Percentiles rank a stretch among this genome's conserved stretches.
Conservation (phyloP, 331 rosid species). For the Dryas integrifolia region DNA sequence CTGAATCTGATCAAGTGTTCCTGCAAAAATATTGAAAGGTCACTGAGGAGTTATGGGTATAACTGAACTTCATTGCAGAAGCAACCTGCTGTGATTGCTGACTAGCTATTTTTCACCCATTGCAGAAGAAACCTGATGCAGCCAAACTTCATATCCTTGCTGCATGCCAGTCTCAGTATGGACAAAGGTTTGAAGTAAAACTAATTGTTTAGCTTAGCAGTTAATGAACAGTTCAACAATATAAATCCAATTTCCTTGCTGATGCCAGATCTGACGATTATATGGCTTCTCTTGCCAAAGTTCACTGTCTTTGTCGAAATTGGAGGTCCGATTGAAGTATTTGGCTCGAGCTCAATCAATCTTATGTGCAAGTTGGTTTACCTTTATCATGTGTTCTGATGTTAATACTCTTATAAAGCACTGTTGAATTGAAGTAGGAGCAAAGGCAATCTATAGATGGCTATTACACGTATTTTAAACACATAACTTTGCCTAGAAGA, state of each 20-base stretch:
- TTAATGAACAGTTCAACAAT: not conserved
- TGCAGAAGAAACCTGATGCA: slow-evolving; percentile 55
- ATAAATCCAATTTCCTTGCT: slow-evolving; percentile 19
- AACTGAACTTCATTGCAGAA: not conserved
- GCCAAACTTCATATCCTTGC: slow-evolving; percentile 65
- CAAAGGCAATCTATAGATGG: not conserved
- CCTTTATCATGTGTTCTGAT: not conserved
- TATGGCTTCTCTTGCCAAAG: slow-evolving; percentile 82
- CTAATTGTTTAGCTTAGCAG: slow-evolving; percentile 13
- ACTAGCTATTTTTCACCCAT: slow-evolving; percentile 12
- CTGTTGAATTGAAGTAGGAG: not conserved
- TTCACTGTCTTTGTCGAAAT: slow-evolving; percentile 75
- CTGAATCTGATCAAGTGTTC: not conserved
- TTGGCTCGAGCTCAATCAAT: not conserved
- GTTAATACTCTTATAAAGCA: not conserved
- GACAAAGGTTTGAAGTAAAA: slow-evolving; percentile 61
- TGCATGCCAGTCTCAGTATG: slow-evolving; percentile 72
- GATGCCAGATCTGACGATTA: slow-evolving; percentile 78
- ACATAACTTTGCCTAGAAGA: not conserved
- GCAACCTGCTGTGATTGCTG: not conserved
- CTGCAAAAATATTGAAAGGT: not conserved
- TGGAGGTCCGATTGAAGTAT: slow-evolving; percentile 47
- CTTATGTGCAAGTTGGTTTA: not conserved
- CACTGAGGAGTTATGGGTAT: not conserved
- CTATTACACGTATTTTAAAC: not conserved